Conservation (phyloP, 1,139 yeast genomes). For the Fermentozyma sake region DNA sequence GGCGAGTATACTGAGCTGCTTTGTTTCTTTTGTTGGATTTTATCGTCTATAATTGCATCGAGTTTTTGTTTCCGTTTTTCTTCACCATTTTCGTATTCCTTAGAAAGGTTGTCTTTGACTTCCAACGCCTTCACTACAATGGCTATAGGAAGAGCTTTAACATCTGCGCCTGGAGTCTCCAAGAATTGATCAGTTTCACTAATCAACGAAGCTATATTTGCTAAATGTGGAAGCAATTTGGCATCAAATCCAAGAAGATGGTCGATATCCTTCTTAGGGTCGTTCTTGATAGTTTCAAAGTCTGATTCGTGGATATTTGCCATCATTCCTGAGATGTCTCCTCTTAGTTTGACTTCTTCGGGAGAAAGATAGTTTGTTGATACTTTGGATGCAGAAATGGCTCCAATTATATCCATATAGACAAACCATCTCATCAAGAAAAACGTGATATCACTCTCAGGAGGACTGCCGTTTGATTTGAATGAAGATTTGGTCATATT, state of each 20-base stretch:
- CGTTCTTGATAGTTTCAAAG: conserved; percentile 6
- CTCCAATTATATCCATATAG: conserved; percentile 65
- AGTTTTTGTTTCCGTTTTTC: conserved; percentile 29
- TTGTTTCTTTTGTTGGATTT: conserved; percentile 10
- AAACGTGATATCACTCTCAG: conserved; percentile 44
- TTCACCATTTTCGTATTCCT: conserved; percentile 31
- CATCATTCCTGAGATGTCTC: conserved; percentile 2
- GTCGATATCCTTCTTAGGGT: conserved; percentile 44
- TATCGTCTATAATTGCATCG: conserved; percentile 20
- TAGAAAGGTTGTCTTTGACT: conserved; percentile 34
- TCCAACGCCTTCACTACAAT: conserved; percentile 44
- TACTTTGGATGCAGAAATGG: conserved; percentile 40
- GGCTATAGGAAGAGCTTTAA: conserved; percentile 23
- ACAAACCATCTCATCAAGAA: conserved; percentile 72
- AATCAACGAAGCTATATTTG: conserved; percentile 43
- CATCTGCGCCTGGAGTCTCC: conserved; percentile 7
- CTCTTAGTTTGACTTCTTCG: conserved; percentile 4
- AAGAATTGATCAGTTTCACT: conserved; percentile 23
- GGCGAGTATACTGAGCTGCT: conserved; percentile 8
- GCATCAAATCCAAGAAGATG: conserved; percentile 58
- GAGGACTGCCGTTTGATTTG: conserved; percentile 4
- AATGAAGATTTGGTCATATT: too few species aligned
- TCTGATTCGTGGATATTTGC: conserved; percentile 2
- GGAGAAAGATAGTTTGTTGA: conserved; percentile 23
- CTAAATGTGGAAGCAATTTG: conserved; percentile 45